Evolutionary conservation across 1,139 yeast species (phyloP).

Genomic region (Ogataea hybrid): DNA sequence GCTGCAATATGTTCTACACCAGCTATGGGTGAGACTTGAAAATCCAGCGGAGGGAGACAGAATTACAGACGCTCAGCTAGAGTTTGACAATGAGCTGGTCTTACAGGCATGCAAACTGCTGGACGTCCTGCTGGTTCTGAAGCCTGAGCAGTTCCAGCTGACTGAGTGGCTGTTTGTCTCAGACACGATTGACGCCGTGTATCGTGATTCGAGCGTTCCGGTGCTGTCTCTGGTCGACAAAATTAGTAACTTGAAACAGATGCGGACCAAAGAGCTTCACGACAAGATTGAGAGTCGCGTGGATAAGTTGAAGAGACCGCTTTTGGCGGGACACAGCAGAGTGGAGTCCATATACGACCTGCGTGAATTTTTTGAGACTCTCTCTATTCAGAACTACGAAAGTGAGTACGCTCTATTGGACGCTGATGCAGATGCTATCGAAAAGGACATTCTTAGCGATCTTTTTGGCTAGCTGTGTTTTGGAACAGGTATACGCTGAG

Average conservation of each 20-base stretch:
- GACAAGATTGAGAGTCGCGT: constrained; percentile 9
- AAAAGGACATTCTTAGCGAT: constrained; percentile 55
- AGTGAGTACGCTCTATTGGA: constrained; percentile 56
- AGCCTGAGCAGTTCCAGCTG: constrained; percentile 76
- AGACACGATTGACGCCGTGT: constrained; percentile 65
- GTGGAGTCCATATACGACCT: constrained; percentile 50
- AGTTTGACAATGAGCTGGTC: constrained; percentile 41
- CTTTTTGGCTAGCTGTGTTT: constrained; percentile 35
- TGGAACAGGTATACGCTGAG: constrained; percentile 62
- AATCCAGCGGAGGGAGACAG: constrained; percentile 14
- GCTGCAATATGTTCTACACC: constrained; percentile 51
- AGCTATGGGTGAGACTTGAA: constrained; percentile 33
- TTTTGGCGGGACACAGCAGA: constrained; percentile 44
- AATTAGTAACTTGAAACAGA: constrained; percentile 44
- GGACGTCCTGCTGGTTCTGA: constrained; percentile 66
- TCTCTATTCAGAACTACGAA: constrained; percentile 74
- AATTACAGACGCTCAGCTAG: constrained; percentile 6
- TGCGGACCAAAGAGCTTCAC: constrained; percentile 33
- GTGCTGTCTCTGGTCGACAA: constrained; percentile 47
- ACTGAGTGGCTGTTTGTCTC: constrained; percentile 85
- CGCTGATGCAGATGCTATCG: constrained; percentile 50
- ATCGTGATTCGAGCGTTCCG: constrained; percentile 37
- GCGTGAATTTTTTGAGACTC: constrained; percentile 58
- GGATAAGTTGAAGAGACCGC: constrained; percentile 37
- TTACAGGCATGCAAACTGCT: constrained; percentile 71